These are phyloP conservation scores for Gliomastix tumulicola DNA, from an alignment of 2,329 filamentous ascomycete species.

Conservation along the genomic window DNA sequence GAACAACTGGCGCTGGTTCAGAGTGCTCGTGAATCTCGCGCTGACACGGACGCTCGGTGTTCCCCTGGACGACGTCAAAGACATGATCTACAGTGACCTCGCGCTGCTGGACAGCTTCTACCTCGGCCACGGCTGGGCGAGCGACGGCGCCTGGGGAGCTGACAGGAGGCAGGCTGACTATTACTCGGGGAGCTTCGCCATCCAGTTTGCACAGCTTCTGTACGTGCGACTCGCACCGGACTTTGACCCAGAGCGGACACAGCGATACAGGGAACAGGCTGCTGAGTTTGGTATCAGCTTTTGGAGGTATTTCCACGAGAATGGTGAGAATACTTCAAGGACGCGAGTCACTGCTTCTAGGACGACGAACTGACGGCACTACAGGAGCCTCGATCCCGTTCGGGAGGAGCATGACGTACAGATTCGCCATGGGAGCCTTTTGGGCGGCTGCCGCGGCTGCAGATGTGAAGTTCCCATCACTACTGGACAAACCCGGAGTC, in stretches of 20 bases:
- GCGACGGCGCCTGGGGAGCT: slow-evolving; percentile 36
- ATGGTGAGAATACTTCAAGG: slow-evolving; percentile 21
- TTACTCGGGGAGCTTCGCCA: slow-evolving; percentile 46
- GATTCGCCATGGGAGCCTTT: slow-evolving; percentile 42
- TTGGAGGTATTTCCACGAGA: slow-evolving; percentile 39
- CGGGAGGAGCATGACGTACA: slow-evolving; percentile 41
- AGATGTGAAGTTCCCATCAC: slow-evolving; percentile 25
- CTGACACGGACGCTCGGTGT: slow-evolving; percentile 31
- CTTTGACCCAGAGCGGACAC: slow-evolving; percentile 27
- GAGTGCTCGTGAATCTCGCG: slow-evolving; percentile 41
- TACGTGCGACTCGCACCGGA: slow-evolving; percentile 35
- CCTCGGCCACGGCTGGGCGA: slow-evolving; percentile 36
- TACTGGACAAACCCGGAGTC: slow-evolving; percentile 27
- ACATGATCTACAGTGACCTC: slow-evolving; percentile 31
- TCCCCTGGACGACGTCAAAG: slow-evolving; percentile 17
- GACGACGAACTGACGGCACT: not conserved
- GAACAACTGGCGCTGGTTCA: slow-evolving; percentile 48
- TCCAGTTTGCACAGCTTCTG: slow-evolving; percentile 42
- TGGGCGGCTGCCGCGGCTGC: slow-evolving; percentile 37
- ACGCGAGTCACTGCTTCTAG: too few species aligned
- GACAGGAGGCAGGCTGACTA: slow-evolving; percentile 43
- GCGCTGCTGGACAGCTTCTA: slow-evolving; percentile 36
- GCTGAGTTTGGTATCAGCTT: slow-evolving; percentile 27
- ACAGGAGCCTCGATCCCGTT: slow-evolving; percentile 43
- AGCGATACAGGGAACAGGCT: slow-evolving; percentile 28